phyloP scores from a whole-genome alignment of 164 flowering plant genomes.

The Stephania yunnanensis region DNA sequence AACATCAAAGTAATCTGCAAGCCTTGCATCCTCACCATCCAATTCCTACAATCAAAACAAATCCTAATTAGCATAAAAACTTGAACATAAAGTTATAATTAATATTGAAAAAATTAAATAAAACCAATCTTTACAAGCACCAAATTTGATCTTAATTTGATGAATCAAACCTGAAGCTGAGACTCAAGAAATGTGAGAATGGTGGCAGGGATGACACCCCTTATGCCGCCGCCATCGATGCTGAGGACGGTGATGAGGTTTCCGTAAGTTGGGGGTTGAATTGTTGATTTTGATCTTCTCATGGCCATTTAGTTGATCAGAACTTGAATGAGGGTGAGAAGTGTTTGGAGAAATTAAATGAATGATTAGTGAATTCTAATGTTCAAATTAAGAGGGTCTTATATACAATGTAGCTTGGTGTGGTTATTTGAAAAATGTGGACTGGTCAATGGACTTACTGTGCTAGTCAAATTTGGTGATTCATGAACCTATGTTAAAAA shows the following conservation, averaged over 20 bases:
- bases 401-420: no score
- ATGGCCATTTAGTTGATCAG: slow-evolving; percentile 1
- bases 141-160: no score
- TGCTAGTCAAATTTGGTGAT: no score
- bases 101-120: no score
- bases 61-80: neutral
- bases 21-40: slow-evolving; percentile 27
- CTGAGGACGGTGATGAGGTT: slow-evolving; percentile 30
- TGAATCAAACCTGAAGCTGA: slow-evolving; percentile 29
- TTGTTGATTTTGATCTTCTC: slow-evolving; percentile 12
- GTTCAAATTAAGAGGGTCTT: no score
- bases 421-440: no score
- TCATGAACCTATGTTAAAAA: no score
- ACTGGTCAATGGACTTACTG: no score
- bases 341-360: neutral
- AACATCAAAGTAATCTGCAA: slow-evolving; percentile 43
- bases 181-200: slow-evolving; percentile 28
- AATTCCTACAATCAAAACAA: slow-evolving; percentile 17
- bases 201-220: slow-evolving; percentile 36
- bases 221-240: slow-evolving; percentile 43
- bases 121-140: no score
- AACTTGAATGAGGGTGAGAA: neutral
- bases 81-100: neutral
- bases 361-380: neutral
- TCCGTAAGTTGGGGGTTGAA: slow-evolving; percentile 35